phyloP scores from a whole-genome alignment of 1,284 basidiomycete genomes.

The Dichomitus squalens region DNA sequence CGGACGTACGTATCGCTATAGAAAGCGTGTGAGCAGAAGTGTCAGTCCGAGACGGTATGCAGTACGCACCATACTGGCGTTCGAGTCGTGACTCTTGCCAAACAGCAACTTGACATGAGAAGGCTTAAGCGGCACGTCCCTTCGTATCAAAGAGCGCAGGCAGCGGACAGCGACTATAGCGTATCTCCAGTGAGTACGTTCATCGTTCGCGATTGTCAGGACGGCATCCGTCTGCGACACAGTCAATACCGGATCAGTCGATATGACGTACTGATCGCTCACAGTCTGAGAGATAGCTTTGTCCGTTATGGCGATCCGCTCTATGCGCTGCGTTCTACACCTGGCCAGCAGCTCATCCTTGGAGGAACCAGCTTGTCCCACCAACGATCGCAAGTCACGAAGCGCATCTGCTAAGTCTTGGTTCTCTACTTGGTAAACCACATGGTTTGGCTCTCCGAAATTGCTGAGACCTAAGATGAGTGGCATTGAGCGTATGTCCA shows the following conservation, averaged over 20 bases:
- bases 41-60: background rate
- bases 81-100: constrained; percentile 55
- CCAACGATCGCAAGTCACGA: constrained; percentile 38
- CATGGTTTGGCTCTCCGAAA: constrained; percentile 61
- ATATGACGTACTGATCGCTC: constrained; percentile 21
- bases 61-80: constrained; percentile 62
- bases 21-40: constrained; percentile 8
- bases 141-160: constrained; percentile 73
- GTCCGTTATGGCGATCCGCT: constrained; percentile 46
- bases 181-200: constrained; percentile 84
- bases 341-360: constrained; percentile 43
- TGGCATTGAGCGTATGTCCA: background rate
- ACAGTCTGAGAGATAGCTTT: constrained; percentile 47
- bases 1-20: constrained; percentile 60
- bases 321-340: constrained; percentile 47
- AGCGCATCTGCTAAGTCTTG: constrained; percentile 42
- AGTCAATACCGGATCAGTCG: background rate
- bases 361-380: constrained; percentile 34
- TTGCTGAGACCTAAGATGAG: constrained; percentile 50
- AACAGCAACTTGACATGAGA: constrained; percentile 60
- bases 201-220: constrained; percentile 56
- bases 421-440: constrained; percentile 55
- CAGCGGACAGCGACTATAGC: constrained; percentile 74
- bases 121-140: constrained; percentile 66
- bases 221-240: constrained; percentile 32